phyloP scores from a whole-genome alignment of 2,329 filamentous ascomycete species.

The Sarocladium kiliense region DNA sequence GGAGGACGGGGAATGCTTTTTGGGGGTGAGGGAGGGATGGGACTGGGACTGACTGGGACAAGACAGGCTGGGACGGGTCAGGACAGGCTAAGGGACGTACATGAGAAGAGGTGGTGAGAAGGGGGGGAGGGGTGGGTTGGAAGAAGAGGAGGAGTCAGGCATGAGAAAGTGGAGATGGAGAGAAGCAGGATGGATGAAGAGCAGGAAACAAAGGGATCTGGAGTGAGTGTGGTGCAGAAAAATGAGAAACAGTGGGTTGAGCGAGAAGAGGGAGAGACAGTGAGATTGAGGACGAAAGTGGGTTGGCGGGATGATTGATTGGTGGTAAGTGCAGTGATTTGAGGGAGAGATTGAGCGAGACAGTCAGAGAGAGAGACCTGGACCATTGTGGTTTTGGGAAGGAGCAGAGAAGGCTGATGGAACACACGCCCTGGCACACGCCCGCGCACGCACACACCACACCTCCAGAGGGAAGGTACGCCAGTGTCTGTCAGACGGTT shows the following conservation, averaged over 20 bases:
- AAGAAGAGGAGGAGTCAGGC: background rate
- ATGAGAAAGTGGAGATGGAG: background rate
- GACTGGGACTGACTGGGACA: slow-evolving; percentile 15
- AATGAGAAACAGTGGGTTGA: background rate
- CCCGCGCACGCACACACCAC: background rate
- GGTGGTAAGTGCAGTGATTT: background rate
- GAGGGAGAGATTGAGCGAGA: too few relatives aligned
- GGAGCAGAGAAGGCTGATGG: background rate
- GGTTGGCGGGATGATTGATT: background rate
- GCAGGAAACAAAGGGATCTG: background rate
- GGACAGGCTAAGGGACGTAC: background rate
- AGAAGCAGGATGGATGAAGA: background rate
- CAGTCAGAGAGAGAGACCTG: too few relatives aligned
- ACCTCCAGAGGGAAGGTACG: background rate
- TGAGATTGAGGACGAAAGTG: background rate
- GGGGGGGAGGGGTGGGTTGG: background rate
- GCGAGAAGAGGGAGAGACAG: background rate
- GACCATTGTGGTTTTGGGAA: slow-evolving; percentile 1
- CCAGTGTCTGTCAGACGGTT: background rate
- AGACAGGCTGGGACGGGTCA: slow-evolving; percentile 6
- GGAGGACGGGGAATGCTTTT: slow-evolving; percentile 13
- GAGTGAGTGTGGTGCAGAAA: background rate
- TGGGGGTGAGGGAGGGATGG: slow-evolving; percentile 17
- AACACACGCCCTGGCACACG: background rate
- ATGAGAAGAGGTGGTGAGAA: background rate